These are phyloP conservation scores for Cunninghamia lanceolata DNA, from an alignment of 75 land plant species.

Conservation along the genomic window DNA sequence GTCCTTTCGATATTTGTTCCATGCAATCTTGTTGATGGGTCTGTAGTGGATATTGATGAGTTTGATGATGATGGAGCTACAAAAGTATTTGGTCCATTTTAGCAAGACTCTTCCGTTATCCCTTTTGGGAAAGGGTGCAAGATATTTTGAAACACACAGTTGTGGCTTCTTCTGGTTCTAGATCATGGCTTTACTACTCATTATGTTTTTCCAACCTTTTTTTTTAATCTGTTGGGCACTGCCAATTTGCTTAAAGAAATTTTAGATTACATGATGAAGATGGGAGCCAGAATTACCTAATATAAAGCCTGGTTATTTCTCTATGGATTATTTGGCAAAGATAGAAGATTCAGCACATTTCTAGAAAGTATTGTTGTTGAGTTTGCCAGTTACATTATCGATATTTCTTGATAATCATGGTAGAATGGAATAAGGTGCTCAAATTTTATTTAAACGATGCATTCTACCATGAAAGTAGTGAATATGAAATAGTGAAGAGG, in stretches of 20 bases:
- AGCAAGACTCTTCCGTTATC: conserved; percentile 57
- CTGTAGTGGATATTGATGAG: conserved; percentile 86
- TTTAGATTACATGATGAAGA: conserved; percentile 88
- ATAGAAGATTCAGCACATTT: conserved; percentile 91
- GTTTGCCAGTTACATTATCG: conserved; percentile 81
- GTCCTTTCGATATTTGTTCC: conserved; percentile 82
- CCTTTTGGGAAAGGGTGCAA: conserved; percentile 68
- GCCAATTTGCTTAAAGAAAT: conserved; percentile 94
- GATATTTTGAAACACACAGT: conserved; percentile 65
- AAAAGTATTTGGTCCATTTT: conserved; percentile 67
- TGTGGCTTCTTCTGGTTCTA: conserved; percentile 67
- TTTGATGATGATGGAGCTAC: conserved; percentile 63
- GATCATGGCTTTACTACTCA: conserved; percentile 80
- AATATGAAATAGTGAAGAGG: too few relatives aligned
- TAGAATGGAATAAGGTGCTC: too few relatives aligned
- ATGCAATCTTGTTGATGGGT: conserved; percentile 98
- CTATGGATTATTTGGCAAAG: conserved; percentile 79
- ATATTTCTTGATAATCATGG: conserved; percentile 74
- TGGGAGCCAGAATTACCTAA: conserved; percentile 93
- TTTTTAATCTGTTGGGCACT: conserved; percentile 92
- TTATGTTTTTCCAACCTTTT: conserved; percentile 68
- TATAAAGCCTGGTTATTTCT: conserved; percentile 86
- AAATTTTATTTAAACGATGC: too few relatives aligned
- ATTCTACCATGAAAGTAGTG: too few relatives aligned
- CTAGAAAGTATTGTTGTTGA: conserved; percentile 91